A percentile compares a stretch with the other conserved stretches of the same genome.
Evolutionary conservation across 1,284 basidiomycete genomes (phyloP).

Genomic region (Pulveroboletus sp.): DNA sequence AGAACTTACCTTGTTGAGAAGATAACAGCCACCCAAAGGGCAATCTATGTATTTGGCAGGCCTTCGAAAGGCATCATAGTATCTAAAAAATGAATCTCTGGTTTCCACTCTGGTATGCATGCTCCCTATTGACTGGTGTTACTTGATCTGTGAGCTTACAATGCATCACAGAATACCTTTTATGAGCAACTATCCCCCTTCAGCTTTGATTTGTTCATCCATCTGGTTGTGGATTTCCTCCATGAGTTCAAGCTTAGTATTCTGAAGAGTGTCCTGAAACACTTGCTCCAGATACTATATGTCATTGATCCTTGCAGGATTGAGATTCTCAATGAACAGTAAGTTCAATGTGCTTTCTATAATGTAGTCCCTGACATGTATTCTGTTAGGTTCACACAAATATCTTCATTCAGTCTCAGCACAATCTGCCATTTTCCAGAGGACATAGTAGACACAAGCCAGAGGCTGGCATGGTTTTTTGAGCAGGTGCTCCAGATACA

Average conservation of each 20-base stretch:
- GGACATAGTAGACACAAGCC: neutral
- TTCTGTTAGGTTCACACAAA: conserved; percentile 2
- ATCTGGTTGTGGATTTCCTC: neutral
- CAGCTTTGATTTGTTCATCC: neutral
- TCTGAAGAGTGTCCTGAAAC: neutral
- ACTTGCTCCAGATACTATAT: neutral
- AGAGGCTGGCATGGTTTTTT: neutral
- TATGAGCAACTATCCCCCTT: neutral
- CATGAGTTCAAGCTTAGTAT: neutral
- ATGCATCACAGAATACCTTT: neutral
- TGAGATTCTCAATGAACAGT: neutral
- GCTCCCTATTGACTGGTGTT: neutral
- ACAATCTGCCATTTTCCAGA: conserved; percentile 1
- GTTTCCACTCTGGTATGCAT: neutral
- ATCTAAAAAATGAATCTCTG: neutral
- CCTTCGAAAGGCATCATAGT: neutral
- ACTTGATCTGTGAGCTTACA: neutral
- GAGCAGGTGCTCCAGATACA: neutral
- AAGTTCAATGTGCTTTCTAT: neutral
- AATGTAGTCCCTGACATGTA: neutral
- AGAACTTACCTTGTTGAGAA: conserved; percentile 1
- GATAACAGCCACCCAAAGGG: neutral
- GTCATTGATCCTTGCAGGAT: neutral
- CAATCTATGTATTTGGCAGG: neutral
- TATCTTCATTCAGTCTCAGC: neutral